Percentiles rank a stretch among this genome's conserved stretches.
phyloP scores from a whole-genome alignment of 768 basidiomycete species.

The Mycena galopus region DNA sequence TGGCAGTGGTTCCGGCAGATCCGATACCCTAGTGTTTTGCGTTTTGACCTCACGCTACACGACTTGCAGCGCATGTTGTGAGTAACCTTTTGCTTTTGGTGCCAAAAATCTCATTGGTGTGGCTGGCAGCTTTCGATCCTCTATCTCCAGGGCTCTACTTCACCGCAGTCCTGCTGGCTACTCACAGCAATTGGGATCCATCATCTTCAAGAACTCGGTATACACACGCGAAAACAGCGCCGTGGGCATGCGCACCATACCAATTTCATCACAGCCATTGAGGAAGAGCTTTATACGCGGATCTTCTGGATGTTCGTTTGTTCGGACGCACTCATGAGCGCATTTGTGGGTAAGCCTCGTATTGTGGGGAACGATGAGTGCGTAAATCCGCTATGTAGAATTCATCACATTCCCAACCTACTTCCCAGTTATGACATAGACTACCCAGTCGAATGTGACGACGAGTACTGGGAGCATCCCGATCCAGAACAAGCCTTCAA shows the following conservation, averaged over 20 bases:
- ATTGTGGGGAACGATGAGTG: constrained; percentile 70
- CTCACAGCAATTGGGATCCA: constrained; percentile 21
- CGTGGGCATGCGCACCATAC: constrained; percentile 28
- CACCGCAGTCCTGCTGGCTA: constrained; percentile 13
- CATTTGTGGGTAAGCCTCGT: constrained; percentile 66
- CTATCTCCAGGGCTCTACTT: constrained; percentile 28
- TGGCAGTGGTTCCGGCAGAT: constrained; percentile 32
- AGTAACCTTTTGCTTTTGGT: background rate
- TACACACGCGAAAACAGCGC: constrained; percentile 30
- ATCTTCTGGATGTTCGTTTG: constrained; percentile 30
- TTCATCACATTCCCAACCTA: no score
- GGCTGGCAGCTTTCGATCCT: constrained; percentile 20
- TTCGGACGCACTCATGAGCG: constrained; percentile 40
- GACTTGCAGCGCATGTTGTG: constrained; percentile 27
- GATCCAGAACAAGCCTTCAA: constrained; percentile 57
- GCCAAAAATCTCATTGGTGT: background rate
- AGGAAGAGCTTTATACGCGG: constrained; percentile 28
- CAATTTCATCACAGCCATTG: constrained; percentile 2
- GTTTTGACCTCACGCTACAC: background rate
- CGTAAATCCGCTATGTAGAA: no score
- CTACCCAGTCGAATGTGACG: constrained; percentile 68
- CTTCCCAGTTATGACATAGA: no score
- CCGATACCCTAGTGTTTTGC: constrained; percentile 35
- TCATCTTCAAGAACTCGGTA: constrained; percentile 22
- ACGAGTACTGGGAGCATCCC: constrained; percentile 68